These are phyloP conservation scores for Chytriomyces sp. DNA, from an alignment of 192 early-diverging fungal species.

Conservation along the genomic window DNA sequence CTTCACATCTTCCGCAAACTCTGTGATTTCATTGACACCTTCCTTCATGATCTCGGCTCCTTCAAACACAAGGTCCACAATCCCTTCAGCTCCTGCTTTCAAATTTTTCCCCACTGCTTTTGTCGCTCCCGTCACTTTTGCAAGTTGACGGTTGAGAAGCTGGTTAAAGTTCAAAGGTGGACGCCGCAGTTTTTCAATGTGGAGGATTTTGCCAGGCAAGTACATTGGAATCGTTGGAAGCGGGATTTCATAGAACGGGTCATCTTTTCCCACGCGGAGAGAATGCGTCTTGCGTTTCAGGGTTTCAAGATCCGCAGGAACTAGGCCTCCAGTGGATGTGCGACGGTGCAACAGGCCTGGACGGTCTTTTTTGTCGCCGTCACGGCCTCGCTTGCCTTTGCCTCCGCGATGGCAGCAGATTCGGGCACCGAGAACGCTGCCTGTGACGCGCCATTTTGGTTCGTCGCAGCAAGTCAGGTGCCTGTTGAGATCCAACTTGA, in stretches of 20 bases:
- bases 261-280: constrained; percentile 28
- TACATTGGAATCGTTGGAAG: constrained; percentile 29
- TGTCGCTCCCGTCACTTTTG: constrained; percentile 10
- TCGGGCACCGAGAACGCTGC: constrained; percentile 32
- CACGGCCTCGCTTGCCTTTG: background rate
- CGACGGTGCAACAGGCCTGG: constrained; percentile 30
- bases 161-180: constrained; percentile 35
- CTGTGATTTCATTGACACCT: constrained; percentile 10
- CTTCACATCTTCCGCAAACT: constrained; percentile 20
- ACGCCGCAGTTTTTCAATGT: constrained; percentile 48
- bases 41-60: constrained; percentile 23
- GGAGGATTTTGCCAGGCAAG: constrained; percentile 48
- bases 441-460: constrained; percentile 46
- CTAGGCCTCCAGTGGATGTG: constrained; percentile 25
- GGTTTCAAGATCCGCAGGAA: constrained; percentile 25
- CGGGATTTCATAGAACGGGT: constrained; percentile 2
- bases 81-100: constrained; percentile 27
- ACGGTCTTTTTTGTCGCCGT: background rate
- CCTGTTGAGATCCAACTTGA: constrained; percentile 45
- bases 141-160: constrained; percentile 12
- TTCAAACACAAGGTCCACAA: constrained; percentile 29
- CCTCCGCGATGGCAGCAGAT: constrained; percentile 4
- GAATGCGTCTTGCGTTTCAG: constrained; percentile 19
- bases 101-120: constrained; percentile 23
- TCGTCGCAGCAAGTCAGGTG: constrained; percentile 36